A percentile compares a stretch with the other conserved stretches of the same genome.
These are phyloP conservation scores for Gamarada debralockiae DNA, from an alignment of 495 filamentous ascomycete genomes.

Conservation along the genomic window DNA sequence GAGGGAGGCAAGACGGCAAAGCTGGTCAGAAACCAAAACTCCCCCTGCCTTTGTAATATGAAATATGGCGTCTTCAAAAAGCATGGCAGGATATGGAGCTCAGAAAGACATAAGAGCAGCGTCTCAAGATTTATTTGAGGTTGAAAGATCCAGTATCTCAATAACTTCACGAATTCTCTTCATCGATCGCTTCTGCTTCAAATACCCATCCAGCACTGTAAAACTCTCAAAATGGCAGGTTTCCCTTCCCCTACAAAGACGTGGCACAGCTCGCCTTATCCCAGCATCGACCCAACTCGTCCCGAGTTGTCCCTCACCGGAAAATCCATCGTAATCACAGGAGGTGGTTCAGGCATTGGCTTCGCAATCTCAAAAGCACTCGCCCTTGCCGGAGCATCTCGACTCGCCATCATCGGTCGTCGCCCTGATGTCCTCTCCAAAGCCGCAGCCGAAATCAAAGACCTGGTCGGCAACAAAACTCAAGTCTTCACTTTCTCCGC, in stretches of 20 bases:
- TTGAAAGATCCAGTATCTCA: no score
- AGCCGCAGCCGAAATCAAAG: not conserved
- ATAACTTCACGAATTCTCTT: no score
- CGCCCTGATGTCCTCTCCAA: not conserved
- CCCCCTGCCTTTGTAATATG: no score
- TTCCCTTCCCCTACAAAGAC: slow-evolving; percentile 1
- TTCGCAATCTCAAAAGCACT: slow-evolving; percentile 14
- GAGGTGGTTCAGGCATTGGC: slow-evolving; percentile 34
- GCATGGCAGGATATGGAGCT: no score
- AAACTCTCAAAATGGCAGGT: not conserved
- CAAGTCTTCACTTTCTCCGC: slow-evolving; percentile 20
- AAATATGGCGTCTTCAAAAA: no score
- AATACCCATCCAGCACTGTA: no score
- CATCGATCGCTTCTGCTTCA: no score
- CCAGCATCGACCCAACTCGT: slow-evolving; percentile 35
- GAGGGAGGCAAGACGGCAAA: no score
- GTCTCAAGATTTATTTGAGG: no score
- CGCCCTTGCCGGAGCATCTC: not conserved
- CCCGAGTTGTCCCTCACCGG: slow-evolving; percentile 33
- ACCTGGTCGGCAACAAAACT: not conserved
- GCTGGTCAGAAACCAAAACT: no score
- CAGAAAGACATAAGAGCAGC: no score
- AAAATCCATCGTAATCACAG: slow-evolving; percentile 43
- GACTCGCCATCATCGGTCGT: not conserved
- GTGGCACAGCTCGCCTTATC: slow-evolving; percentile 36